A percentile compares a stretch with the other conserved stretches of the same genome.
Evolutionary conservation across 768 basidiomycete genomes (phyloP).

Genomic region (Lactarius indigo): DNA sequence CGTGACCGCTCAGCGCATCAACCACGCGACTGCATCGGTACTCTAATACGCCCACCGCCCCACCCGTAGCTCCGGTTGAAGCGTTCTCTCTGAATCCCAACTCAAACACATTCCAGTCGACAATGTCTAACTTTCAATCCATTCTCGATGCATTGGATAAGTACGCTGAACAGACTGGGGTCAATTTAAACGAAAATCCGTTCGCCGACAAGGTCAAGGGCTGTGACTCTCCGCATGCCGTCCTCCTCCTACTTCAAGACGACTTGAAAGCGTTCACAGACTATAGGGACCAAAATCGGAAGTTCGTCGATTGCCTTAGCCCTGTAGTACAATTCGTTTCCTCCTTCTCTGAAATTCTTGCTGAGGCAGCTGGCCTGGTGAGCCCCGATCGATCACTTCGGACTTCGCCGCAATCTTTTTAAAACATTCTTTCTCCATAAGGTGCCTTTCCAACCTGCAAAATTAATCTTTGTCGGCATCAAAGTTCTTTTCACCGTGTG

Average conservation of each 20-base stretch:
- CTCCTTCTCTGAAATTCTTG: not conserved
- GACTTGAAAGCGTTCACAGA: not conserved
- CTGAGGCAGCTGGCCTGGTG: not conserved
- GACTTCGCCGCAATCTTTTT: too few relatives aligned
- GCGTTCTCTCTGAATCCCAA: too few relatives aligned
- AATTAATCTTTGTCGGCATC: not conserved
- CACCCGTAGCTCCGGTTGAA: too few relatives aligned
- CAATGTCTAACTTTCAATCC: not conserved
- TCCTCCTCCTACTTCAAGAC: not conserved
- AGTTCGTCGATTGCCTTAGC: not conserved
- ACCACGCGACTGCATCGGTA: too few relatives aligned
- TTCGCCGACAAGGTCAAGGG: not conserved
- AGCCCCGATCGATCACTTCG: not conserved
- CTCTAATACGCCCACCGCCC: too few relatives aligned
- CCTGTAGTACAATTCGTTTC: not conserved
- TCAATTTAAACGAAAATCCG: not conserved
- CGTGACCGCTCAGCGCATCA: too few relatives aligned
- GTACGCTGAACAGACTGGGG: not conserved
- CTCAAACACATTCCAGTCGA: not conserved
- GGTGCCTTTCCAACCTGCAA: not conserved
- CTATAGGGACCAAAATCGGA: not conserved
- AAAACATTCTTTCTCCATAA: not conserved
- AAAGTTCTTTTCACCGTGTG: not conserved
- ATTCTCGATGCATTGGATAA: not conserved
- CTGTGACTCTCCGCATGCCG: not conserved